Percentiles rank a stretch among this genome's conserved stretches.
Evolutionary conservation across 331 rosid species (phyloP).

Genomic region (Malus hybrid): DNA sequence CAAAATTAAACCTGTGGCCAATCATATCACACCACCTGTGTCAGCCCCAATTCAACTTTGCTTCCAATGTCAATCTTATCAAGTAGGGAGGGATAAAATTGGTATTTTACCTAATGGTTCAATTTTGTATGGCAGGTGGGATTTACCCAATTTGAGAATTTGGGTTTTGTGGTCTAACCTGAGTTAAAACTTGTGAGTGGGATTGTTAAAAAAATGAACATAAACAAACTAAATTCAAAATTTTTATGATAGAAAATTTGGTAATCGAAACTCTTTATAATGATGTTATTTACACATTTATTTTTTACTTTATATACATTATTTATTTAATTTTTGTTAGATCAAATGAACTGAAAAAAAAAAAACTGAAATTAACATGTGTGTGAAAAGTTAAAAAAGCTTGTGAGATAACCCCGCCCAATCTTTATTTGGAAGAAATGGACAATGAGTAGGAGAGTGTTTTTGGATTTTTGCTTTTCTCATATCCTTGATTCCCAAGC

Average conservation of each 20-base stretch:
- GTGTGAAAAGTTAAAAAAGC: too few species aligned
- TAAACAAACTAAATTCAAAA: background rate
- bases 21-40: background rate
- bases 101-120: background rate
- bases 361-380: too few species aligned
- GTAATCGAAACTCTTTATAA: too few species aligned
- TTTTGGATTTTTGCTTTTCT: conserved; percentile 42
- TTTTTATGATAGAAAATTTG: conserved; percentile 1
- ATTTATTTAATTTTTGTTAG: too few species aligned
- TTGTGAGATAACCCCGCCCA: background rate
- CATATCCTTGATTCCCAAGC: conserved; percentile 28
- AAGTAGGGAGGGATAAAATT: background rate
- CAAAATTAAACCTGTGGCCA: background rate
- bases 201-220: background rate
- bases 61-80: background rate
- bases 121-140: background rate
- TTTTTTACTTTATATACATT: too few species aligned
- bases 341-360: too few species aligned
- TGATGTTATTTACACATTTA: too few species aligned
- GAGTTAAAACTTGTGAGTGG: background rate
- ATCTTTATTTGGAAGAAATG: conserved; percentile 5
- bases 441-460: conserved; percentile 19
- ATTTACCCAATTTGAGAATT: background rate
- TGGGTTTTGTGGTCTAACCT: background rate
- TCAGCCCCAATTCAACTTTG: background rate